Evolutionary conservation across 1,284 basidiomycete species (phyloP).

Genomic region (Irpex sp.): DNA sequence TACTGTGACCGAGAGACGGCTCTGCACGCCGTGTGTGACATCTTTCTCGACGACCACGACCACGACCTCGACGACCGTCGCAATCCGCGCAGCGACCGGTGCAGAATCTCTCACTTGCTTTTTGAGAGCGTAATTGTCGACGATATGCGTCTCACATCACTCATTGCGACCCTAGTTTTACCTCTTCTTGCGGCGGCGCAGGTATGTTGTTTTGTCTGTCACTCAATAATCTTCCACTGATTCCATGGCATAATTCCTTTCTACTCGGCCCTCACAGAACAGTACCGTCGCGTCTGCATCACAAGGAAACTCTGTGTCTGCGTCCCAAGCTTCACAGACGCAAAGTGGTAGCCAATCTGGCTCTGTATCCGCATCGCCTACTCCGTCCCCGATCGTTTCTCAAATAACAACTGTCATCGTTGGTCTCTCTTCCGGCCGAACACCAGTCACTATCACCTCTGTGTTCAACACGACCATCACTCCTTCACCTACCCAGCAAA

Average conservation of each 20-base stretch:
- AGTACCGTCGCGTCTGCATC: not conserved
- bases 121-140: not conserved
- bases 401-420: not conserved
- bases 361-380: constrained; percentile 20
- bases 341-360: not conserved
- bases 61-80: not conserved
- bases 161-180: constrained; percentile 26
- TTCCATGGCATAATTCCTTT: not conserved
- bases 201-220: constrained; percentile 19
- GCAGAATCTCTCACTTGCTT: not conserved
- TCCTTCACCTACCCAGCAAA: constrained; percentile 12
- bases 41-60: not conserved
- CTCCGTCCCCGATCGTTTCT: constrained; percentile 13
- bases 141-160: constrained; percentile 20
- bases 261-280: not conserved
- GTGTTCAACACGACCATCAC: constrained; percentile 43
- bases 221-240: not conserved
- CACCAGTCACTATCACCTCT: constrained; percentile 33
- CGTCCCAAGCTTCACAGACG: constrained; percentile 6
- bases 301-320: not conserved
- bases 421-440: constrained; percentile 11
- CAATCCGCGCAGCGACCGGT: not conserved
- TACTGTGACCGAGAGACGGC: too few species aligned
- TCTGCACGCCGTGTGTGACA: too few species aligned
- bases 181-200: constrained; percentile 33